phyloP scores from a whole-genome alignment of 1,284 basidiomycete genomes.

The Schizopora paradoxa region DNA sequence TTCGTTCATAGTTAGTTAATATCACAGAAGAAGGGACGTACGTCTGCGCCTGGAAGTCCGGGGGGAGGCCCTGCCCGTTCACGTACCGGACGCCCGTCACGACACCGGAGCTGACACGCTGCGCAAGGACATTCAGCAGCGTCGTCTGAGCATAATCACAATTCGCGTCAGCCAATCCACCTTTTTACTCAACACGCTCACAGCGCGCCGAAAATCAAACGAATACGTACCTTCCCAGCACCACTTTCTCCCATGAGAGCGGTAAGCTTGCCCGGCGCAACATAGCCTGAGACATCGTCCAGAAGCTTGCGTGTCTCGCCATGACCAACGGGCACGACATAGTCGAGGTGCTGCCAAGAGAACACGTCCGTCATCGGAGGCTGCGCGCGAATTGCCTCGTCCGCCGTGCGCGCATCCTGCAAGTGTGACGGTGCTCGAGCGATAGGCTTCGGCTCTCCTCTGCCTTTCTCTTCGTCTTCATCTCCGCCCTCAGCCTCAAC shows the following conservation, averaged over 20 bases:
- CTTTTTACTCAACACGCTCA: background rate
- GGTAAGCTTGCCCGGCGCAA: conserved; percentile 74
- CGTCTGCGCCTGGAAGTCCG: conserved; percentile 73
- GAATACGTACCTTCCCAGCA: conserved; percentile 57
- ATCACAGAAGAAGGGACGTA: conserved; percentile 22
- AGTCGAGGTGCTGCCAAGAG: conserved; percentile 59
- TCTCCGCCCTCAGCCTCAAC: conserved; percentile 10
- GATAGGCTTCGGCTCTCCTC: conserved; percentile 1
- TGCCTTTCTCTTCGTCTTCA: conserved; percentile 28
- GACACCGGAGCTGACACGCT: conserved; percentile 76
- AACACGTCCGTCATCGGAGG: conserved; percentile 42
- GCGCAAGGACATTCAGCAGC: conserved; percentile 78
- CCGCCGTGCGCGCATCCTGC: conserved; percentile 19
- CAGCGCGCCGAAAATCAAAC: conserved; percentile 19
- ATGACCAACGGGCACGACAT: conserved; percentile 55
- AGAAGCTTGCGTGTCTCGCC: conserved; percentile 57
- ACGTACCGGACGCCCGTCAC: conserved; percentile 76
- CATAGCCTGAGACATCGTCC: conserved; percentile 79
- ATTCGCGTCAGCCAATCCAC: conserved; percentile 22
- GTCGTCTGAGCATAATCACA: conserved; percentile 54
- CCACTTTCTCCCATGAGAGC: conserved; percentile 81
- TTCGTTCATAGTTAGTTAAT: background rate
- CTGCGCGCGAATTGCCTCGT: conserved; percentile 17
- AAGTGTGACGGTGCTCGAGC: background rate
- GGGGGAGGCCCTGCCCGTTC: conserved; percentile 65